Evolutionary conservation across 2,329 filamentous ascomycete species (phyloP).

Genomic region (Colletotrichum spaethianum): DNA sequence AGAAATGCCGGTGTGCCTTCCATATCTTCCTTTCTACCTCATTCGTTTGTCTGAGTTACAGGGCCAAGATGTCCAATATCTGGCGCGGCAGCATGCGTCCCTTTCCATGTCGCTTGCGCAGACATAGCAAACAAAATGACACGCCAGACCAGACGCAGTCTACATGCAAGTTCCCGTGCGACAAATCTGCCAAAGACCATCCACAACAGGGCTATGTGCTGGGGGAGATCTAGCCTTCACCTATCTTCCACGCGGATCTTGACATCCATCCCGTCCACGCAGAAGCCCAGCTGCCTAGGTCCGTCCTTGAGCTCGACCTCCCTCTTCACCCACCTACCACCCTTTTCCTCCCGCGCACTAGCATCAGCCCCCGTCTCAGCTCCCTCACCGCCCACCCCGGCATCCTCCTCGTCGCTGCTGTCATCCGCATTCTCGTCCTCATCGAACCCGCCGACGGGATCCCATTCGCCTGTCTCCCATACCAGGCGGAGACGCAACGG

Average conservation of each 20-base stretch:
- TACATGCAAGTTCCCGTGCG: slow-evolving; percentile 16
- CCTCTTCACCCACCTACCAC: slow-evolving; percentile 78
- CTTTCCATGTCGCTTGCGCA: slow-evolving; percentile 6
- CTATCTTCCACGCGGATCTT: slow-evolving; percentile 77
- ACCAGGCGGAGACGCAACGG: slow-evolving; percentile 78
- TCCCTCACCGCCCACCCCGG: slow-evolving; percentile 41
- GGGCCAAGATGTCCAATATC: not conserved
- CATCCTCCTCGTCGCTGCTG: slow-evolving; percentile 67
- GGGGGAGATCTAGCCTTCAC: slow-evolving; percentile 30
- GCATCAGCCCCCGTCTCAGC: slow-evolving; percentile 42
- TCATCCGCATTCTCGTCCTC: slow-evolving; percentile 66
- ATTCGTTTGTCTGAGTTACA: slow-evolving; percentile 1
- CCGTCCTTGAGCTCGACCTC: slow-evolving; percentile 86
- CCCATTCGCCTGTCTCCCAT: slow-evolving; percentile 94
- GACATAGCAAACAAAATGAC: slow-evolving; percentile 1
- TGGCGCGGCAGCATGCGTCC: slow-evolving; percentile 20
- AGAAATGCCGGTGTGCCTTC: not conserved
- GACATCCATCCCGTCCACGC: slow-evolving; percentile 81
- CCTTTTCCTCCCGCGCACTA: slow-evolving; percentile 46
- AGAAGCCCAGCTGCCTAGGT: slow-evolving; percentile 86
- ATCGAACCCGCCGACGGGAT: slow-evolving; percentile 78
- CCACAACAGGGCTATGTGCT: too few relatives aligned
- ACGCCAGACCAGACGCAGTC: slow-evolving; percentile 1
- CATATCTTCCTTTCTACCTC: not conserved
- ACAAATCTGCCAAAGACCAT: not conserved